Conservation (phyloP, 2,329 filamentous ascomycete species). For the Pseudocercospora vitis region DNA sequence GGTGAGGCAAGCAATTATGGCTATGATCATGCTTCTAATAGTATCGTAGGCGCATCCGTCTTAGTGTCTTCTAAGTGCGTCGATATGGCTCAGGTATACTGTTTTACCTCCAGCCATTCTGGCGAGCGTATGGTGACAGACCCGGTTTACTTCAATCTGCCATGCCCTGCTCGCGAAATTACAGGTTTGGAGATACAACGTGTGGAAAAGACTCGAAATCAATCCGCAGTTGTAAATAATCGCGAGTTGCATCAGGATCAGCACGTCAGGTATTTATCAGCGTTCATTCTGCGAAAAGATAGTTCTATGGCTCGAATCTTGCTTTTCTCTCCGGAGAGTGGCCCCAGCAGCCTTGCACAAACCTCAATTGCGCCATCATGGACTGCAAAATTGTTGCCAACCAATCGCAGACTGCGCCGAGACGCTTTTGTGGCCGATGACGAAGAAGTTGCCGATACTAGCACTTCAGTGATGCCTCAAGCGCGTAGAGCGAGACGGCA, state of each 20-base stretch:
- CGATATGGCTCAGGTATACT: too few species aligned
- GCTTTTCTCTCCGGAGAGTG: not conserved
- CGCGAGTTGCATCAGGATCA: not conserved
- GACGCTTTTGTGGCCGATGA: slow-evolving; percentile 9
- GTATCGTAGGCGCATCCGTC: not conserved
- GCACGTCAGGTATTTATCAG: not conserved
- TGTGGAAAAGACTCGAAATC: not conserved
- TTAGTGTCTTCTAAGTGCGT: slow-evolving; percentile 15
- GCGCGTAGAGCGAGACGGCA: slow-evolving; percentile 8
- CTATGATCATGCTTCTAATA: slow-evolving; percentile 1
- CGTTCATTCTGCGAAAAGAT: slow-evolving; percentile 2
- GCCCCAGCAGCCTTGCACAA: not conserved
- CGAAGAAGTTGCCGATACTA: not conserved
- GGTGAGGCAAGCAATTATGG: slow-evolving; percentile 30
- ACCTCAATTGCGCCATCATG: not conserved
- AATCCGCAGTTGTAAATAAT: not conserved
- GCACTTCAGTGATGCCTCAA: not conserved
- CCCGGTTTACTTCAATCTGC: not conserved
- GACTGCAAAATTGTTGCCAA: not conserved
- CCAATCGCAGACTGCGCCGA: not conserved
- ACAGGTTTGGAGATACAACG: not conserved
- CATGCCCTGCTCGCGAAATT: not conserved
- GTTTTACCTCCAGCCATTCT: not conserved
- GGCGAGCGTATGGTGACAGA: not conserved
- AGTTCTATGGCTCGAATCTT: not conserved